Conservation (phyloP, 768 basidiomycete species). For the Serendipita vermifera region DNA sequence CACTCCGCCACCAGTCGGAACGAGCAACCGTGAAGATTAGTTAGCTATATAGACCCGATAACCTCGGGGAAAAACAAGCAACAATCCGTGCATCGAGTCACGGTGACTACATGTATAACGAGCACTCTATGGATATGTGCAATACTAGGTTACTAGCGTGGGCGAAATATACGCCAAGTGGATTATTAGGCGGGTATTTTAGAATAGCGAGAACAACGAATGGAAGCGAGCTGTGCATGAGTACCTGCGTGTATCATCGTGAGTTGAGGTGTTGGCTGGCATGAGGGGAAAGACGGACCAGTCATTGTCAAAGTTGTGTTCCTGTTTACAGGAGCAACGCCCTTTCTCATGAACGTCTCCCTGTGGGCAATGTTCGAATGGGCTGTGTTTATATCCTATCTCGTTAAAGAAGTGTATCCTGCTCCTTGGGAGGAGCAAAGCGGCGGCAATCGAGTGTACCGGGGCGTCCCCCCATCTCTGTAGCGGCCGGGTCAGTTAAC, state of each 20-base stretch:
- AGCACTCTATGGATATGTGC: too few species aligned
- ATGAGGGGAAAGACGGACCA: not conserved
- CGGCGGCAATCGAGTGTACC: slow-evolving; percentile 80
- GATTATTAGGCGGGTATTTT: too few species aligned
- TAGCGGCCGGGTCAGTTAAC: not conserved
- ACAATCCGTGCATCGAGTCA: too few species aligned
- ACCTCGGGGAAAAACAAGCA: too few species aligned
- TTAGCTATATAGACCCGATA: too few species aligned
- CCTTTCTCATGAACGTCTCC: slow-evolving; percentile 61
- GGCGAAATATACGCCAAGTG: too few species aligned
- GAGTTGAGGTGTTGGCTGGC: not conserved
- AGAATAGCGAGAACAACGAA: not conserved
- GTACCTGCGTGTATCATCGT: not conserved
- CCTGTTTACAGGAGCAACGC: slow-evolving; percentile 74
- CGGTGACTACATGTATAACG: too few species aligned
- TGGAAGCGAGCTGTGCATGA: slow-evolving; percentile 6
- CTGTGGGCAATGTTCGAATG: slow-evolving; percentile 86
- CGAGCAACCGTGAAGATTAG: too few species aligned
- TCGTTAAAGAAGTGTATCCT: slow-evolving; percentile 93
- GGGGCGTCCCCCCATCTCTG: slow-evolving; percentile 83
- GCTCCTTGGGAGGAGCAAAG: slow-evolving; percentile 78
- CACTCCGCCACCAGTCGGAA: too few species aligned
- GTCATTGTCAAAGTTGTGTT: slow-evolving; percentile 48
- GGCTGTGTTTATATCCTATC: slow-evolving; percentile 86
- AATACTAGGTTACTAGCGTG: too few species aligned